A percentile compares a stretch with the other conserved stretches of the same genome.
phyloP scores from a whole-genome alignment of 495 filamentous ascomycete genomes.

The Sporormia fimetaria region DNA sequence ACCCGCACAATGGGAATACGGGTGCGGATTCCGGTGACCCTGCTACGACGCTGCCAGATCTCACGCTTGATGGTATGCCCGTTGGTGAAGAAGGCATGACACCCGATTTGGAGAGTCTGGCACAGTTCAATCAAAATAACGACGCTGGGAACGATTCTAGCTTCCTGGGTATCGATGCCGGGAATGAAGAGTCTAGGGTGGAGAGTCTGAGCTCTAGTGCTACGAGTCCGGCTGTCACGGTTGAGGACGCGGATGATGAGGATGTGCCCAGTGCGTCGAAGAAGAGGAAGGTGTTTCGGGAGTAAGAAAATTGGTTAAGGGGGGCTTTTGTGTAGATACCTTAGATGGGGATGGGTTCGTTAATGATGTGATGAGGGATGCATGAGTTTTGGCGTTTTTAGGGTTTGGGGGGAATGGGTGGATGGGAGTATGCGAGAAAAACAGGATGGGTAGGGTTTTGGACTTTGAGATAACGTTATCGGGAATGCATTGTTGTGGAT shows the following conservation, averaged over 20 bases:
- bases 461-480: no score
- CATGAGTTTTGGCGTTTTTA: no score
- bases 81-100: conserved; percentile 3
- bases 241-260: conserved; percentile 22
- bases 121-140: conserved; percentile 1
- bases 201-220: conserved; percentile 29
- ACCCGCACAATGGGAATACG: background rate
- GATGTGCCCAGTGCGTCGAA: conserved; percentile 9
- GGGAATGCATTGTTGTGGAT: no score
- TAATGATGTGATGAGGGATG: no score
- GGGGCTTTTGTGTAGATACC: no score
- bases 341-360: no score
- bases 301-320: no score
- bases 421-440: no score
- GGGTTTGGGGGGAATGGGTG: no score
- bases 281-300: no score
- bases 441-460: no score
- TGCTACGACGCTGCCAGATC: conserved; percentile 2
- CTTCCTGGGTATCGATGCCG: background rate
- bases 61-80: background rate
- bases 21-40: no score
- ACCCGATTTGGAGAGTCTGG: background rate
- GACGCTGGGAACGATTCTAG: conserved; percentile 1
- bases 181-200: conserved; percentile 14
- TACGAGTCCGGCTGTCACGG: conserved; percentile 27